These are phyloP conservation scores for Isabelozyma heimii DNA, from an alignment of 805 yeast species.

Conservation along the genomic window DNA sequence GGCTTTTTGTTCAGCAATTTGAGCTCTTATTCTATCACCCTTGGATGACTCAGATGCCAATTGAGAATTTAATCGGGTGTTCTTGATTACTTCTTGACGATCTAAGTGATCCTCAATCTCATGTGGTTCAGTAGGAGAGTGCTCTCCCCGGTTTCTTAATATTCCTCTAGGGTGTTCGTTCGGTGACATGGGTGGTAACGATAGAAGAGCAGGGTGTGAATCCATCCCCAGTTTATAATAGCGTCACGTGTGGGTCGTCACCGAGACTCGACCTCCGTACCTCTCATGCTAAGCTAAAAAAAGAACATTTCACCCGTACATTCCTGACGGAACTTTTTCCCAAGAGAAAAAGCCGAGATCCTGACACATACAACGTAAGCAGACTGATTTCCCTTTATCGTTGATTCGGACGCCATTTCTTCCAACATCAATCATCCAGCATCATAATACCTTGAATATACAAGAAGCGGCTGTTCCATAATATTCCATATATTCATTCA, in stretches of 20 bases:
- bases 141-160: slow-evolving; percentile 47
- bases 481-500: background rate
- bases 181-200: background rate
- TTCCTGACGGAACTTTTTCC: background rate
- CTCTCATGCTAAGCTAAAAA: background rate
- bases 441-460: too few species aligned
- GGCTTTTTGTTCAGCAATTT: slow-evolving; percentile 40
- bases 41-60: slow-evolving; percentile 33
- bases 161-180: slow-evolving; percentile 40
- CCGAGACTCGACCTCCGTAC: background rate
- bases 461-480: background rate
- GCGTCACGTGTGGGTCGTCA: too few species aligned
- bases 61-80: slow-evolving; percentile 74
- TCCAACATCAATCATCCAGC: too few species aligned
- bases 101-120: slow-evolving; percentile 27
- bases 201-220: background rate
- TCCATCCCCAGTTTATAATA: background rate
- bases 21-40: slow-evolving; percentile 47
- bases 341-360: background rate
- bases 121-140: slow-evolving; percentile 6
- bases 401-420: background rate
- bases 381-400: background rate
- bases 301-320: background rate
- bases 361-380: background rate
- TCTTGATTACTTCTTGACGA: slow-evolving; percentile 72